Base-by-base conservation (phyloP, 202 grass and related monocot genomes). In the Dendrocalamus latiflorus region DNA sequence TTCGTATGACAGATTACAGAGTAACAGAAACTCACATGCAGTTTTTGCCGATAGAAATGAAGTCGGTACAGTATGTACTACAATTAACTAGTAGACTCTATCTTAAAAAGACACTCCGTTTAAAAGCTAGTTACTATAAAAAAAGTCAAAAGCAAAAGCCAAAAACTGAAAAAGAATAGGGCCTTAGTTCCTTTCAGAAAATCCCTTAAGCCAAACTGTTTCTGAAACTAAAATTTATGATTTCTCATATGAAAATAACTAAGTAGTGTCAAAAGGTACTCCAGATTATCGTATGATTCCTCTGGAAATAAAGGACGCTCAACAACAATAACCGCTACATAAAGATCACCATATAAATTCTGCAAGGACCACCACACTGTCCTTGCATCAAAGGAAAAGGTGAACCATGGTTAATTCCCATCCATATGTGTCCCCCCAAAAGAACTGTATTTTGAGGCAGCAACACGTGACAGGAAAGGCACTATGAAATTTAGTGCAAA, bases 381-480 rank as follows among this genome's bases (percentile, higher is more conserved):
- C 72, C 49, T 59, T 26, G 22, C 61, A 22, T 51, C 41, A 1
- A 36, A 58, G 37, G 55, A 62, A 65, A 49, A 17, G 42, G 77
- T 65, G n/a, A n/a, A 49, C 59, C 43, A 20, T 1, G 39, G 63
- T 34, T 48, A 85, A 84, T 59, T 84, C 16, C 20, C 5, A 84
- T 59, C 39, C 33, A 68, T 37, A 34, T 25, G 63, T 63, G 64
- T n/a, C n/a, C n/a, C 16, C 1, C 51, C 70, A 10, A 70, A 25
- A 26, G 41, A 70, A 59, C 76, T 24, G 21, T 75, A n/a, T 13
- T 77, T 14, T 21, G 62, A 78, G 70, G 63, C 76, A 57, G 41
- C 50, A 61, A 49, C 83, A 73, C 38, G 83, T 73, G 59, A 49
- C 41, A 24, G 28, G 30, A 41, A 85, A 85, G 30, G 65, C 83